Evolutionary conservation across 768 basidiomycete genomes (phyloP), one percentile per base, ranked within the genome.

Genomic region (Clitopilus hobsonii): DNA sequence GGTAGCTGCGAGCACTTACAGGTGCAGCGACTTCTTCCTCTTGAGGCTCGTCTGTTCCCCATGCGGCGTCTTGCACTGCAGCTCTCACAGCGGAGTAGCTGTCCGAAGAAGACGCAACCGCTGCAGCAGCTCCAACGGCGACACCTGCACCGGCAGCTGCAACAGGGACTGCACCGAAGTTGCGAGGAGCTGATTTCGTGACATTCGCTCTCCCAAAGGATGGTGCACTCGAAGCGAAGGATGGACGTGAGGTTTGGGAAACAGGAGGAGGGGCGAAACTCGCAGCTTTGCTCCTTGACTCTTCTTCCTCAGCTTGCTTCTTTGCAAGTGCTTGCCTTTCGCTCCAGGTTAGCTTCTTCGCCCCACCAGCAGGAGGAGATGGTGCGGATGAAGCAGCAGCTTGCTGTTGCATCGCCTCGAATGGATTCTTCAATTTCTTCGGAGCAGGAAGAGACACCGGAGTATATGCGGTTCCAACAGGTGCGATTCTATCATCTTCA

Each of bases 301-400:
- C 86, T 54, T 93, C 94, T 60, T 90, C 92, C 60, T 86, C 90
- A 14, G 79, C 75, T 61, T 92, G 89, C 65, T 88, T 87, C 76
- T 94, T 95, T 1, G 93, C 88, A n/a, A 87, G 73, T 0, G 91
- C 94, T 65, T 98, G 95, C 20, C 95, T 79, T 67, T 98, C 90
- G 55, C 82, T 89, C 96, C 96, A 98, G 0, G 95, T 96, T 58
- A 96, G 68, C 68, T 93, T 95, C 74, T 91, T 91, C 0, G 74
- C 55, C 0, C 78, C 82, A 20, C 72, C 72, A 53, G 67, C 63
- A 10, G 60, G 58, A 24, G 66, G 60, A n/a, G 59, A 58, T 3
- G 62, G 26, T 18, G 14, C 29, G 3, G 49, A 61, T 16, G 69
- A 60, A 23, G 71, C 61, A 49, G 72, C 71, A n/a, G 73, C 58